phyloP scores from a whole-genome alignment of 139 green algal species.

The Chlamydomonas sp. region DNA sequence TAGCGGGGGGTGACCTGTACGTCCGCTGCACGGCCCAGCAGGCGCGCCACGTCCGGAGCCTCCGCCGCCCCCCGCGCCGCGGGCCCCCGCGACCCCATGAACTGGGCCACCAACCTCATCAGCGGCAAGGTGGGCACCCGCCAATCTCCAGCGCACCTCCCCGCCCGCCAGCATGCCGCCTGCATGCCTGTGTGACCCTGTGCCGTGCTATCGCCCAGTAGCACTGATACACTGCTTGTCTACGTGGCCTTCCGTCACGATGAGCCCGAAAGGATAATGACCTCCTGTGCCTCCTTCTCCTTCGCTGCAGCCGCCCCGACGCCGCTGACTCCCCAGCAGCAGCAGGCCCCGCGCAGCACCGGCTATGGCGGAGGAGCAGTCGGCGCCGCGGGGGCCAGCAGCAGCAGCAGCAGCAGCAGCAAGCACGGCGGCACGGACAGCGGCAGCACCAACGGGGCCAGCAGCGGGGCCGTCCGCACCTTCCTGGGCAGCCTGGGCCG shows the following conservation, averaged over 20 bases:
- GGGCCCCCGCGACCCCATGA: conserved; percentile 9
- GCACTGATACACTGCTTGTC: too few relatives aligned
- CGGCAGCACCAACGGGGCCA: background rate
- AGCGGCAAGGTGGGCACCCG: conserved; percentile 6
- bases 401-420: background rate
- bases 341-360: too few relatives aligned
- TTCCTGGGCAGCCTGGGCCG: background rate
- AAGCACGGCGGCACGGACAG: background rate
- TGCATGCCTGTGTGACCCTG: too few relatives aligned
- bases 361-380: background rate
- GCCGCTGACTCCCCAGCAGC: too few relatives aligned
- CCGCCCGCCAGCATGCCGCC: background rate
- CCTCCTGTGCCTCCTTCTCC: too few relatives aligned
- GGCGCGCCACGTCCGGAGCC: background rate
- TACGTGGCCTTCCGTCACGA: too few relatives aligned
- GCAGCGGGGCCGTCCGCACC: background rate
- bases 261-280: too few relatives aligned
- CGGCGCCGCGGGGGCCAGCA: background rate
- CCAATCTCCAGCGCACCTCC: background rate
- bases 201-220: too few relatives aligned
- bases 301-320: background rate
- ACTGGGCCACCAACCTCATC: conserved; percentile 26
- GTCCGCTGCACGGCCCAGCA: background rate
- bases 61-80: background rate
- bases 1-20: background rate